Percentiles rank a stretch among this genome's conserved stretches.
phyloP scores from a whole-genome alignment of 768 basidiomycete species.

The Steccherinum ochraceum region DNA sequence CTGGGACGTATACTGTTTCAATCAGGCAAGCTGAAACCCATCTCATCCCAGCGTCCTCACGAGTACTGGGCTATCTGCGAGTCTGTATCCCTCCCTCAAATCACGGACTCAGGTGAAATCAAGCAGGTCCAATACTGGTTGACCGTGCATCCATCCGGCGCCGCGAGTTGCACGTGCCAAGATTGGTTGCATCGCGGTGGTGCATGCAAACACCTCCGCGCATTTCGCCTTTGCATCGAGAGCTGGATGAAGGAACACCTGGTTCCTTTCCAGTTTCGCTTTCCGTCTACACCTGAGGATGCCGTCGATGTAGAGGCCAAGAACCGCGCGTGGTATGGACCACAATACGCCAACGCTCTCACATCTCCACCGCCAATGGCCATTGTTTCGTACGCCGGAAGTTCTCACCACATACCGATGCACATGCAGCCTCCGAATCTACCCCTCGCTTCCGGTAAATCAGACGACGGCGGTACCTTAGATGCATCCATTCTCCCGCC shows the following conservation, averaged over 20 bases:
- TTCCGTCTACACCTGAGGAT: background rate
- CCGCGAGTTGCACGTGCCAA: constrained; percentile 9
- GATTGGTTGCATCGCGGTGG: constrained; percentile 12
- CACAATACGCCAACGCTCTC: constrained; percentile 1
- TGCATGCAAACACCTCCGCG: constrained; percentile 15
- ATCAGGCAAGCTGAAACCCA: background rate
- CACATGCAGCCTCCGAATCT: background rate
- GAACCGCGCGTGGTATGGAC: constrained; percentile 10
- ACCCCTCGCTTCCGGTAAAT: background rate
- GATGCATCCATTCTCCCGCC: too few species aligned
- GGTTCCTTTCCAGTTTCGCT: background rate
- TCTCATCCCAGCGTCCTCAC: background rate
- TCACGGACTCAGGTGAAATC: background rate
- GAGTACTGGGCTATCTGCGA: constrained; percentile 10
- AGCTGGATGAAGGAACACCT: constrained; percentile 2
- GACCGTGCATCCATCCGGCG: constrained; percentile 6
- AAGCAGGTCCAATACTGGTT: background rate
- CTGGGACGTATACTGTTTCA: background rate
- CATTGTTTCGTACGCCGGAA: background rate
- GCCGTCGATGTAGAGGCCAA: background rate
- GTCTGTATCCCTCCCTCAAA: background rate
- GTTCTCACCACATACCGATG: background rate
- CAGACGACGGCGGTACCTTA: background rate
- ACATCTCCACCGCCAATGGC: background rate
- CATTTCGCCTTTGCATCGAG: constrained; percentile 5